Conservation (phyloP, 352 stramenopile genomes). For the Pythium guiyangense region DNA sequence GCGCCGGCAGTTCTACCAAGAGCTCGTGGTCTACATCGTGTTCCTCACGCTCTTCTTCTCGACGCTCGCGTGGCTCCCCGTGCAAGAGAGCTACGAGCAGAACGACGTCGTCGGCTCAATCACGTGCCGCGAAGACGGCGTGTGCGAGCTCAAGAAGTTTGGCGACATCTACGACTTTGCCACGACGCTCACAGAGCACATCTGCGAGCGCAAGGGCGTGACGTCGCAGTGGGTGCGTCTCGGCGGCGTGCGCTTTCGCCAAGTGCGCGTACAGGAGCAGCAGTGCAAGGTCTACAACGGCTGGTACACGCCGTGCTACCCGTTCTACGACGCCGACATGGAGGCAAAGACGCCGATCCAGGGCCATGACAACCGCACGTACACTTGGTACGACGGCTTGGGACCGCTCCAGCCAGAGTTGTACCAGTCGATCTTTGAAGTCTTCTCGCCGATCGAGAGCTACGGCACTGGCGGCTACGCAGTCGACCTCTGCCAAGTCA, state of each 20-base stretch:
- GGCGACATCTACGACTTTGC: constrained; percentile 79
- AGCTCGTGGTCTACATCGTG: constrained; percentile 80
- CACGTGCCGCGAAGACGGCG: constrained; percentile 74
- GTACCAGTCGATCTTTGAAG: constrained; percentile 47
- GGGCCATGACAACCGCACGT: constrained; percentile 38
- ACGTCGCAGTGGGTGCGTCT: constrained; percentile 73
- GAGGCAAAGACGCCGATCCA: constrained; percentile 52
- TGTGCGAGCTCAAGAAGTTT: constrained; percentile 78
- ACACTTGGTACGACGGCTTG: constrained; percentile 65
- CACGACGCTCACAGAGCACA: constrained; percentile 33
- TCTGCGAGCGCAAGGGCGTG: constrained; percentile 52
- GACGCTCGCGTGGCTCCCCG: constrained; percentile 68
- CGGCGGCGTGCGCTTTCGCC: constrained; percentile 72
- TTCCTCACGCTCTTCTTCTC: constrained; percentile 80
- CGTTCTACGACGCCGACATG: constrained; percentile 45
- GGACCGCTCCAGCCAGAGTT: constrained; percentile 51
- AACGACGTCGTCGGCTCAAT: constrained; percentile 77
- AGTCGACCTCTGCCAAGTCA: constrained; percentile 65
- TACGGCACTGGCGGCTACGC: constrained; percentile 71
- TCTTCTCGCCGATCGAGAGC: constrained; percentile 31
- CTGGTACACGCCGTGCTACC: constrained; percentile 68
- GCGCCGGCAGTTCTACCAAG: constrained; percentile 85
- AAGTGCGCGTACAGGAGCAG: constrained; percentile 74
- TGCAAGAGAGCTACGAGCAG: constrained; percentile 81
- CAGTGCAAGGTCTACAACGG: constrained; percentile 62